Percentiles rank a stretch among this genome's conserved stretches.
phyloP scores from a whole-genome alignment of 305 asterid genomes.

The Petunia hybrid region DNA sequence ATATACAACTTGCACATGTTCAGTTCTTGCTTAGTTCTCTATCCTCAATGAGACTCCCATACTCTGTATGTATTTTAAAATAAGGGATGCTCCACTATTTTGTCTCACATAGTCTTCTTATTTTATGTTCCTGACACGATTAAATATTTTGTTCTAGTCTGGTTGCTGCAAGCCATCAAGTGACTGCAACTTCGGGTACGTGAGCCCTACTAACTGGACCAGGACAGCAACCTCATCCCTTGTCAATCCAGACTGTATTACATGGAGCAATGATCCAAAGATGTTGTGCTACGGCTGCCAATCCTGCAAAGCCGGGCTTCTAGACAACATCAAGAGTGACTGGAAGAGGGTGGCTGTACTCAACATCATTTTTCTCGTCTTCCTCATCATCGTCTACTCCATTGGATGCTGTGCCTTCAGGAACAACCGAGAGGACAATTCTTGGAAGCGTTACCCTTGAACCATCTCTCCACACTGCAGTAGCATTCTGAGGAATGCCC shows the following conservation, averaged over 20 bases:
- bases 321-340: conserved; percentile 82
- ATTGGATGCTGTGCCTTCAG: conserved; percentile 94
- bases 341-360: conserved; percentile 86
- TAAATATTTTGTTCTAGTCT: conserved; percentile 53
- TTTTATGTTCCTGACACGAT: background rate
- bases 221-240: conserved; percentile 6
- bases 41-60: background rate
- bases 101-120: background rate
- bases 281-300: conserved; percentile 71
- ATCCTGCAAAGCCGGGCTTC: conserved; percentile 91
- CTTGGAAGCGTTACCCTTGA: conserved; percentile 87
- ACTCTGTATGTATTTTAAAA: background rate
- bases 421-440: conserved; percentile 75
- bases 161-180: conserved; percentile 96
- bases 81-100: background rate
- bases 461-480: background rate
- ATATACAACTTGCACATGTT: conserved; percentile 6
- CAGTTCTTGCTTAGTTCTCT: background rate
- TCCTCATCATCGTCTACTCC: conserved; percentile 85
- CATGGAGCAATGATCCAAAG: conserved; percentile 66
- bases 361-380: conserved; percentile 70
- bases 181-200: conserved; percentile 72
- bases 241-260: conserved; percentile 61
- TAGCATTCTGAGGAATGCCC: too few relatives aligned
- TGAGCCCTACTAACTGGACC: conserved; percentile 88